A percentile compares a stretch with the other conserved stretches of the same genome.
Conservation (phyloP, 1,139 yeast genomes). For the Yamadazyma songkhlaensis region DNA sequence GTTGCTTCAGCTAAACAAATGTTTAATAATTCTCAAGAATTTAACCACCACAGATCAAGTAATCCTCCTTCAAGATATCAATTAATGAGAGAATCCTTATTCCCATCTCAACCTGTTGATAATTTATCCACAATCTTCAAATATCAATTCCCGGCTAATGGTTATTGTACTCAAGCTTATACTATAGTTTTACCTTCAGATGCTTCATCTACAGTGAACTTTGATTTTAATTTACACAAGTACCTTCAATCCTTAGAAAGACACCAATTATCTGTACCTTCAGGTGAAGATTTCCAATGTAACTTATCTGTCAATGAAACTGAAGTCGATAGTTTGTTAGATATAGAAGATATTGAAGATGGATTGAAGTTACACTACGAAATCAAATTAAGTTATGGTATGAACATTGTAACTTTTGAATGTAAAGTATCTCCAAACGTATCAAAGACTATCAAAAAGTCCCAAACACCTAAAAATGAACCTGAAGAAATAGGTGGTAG, state of each 20-base stretch:
- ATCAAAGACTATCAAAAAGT: slow-evolving; percentile 31
- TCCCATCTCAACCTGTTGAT: slow-evolving; percentile 30
- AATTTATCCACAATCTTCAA: slow-evolving; percentile 37
- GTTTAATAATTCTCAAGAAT: slow-evolving; percentile 25
- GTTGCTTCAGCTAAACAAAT: slow-evolving; percentile 25
- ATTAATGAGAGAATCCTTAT: slow-evolving; percentile 27
- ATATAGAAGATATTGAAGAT: slow-evolving; percentile 26
- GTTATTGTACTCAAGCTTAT: slow-evolving; percentile 41
- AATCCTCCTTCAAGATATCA: slow-evolving; percentile 21
- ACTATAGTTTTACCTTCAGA: slow-evolving; percentile 44
- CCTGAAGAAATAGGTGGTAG: slow-evolving; percentile 34
- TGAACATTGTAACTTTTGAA: slow-evolving; percentile 46
- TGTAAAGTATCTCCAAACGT: slow-evolving; percentile 43
- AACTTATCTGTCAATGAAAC: slow-evolving; percentile 49
- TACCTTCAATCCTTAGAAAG: slow-evolving; percentile 34
- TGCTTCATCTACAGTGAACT: slow-evolving; percentile 41
- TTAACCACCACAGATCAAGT: slow-evolving; percentile 12
- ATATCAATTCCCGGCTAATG: slow-evolving; percentile 44
- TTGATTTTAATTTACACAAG: slow-evolving; percentile 44
- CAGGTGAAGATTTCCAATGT: slow-evolving; percentile 44
- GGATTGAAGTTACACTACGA: slow-evolving; percentile 43
- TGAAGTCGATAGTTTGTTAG: slow-evolving; percentile 37
- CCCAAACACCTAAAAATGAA: slow-evolving; percentile 20
- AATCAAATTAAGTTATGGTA: slow-evolving; percentile 46
- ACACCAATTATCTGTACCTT: slow-evolving; percentile 26